Percentiles rank a stretch among this genome's conserved stretches.
These are phyloP conservation scores for Coemansia sp. DNA, from an alignment of 192 early-diverging fungal genomes.

Conservation along the genomic window DNA sequence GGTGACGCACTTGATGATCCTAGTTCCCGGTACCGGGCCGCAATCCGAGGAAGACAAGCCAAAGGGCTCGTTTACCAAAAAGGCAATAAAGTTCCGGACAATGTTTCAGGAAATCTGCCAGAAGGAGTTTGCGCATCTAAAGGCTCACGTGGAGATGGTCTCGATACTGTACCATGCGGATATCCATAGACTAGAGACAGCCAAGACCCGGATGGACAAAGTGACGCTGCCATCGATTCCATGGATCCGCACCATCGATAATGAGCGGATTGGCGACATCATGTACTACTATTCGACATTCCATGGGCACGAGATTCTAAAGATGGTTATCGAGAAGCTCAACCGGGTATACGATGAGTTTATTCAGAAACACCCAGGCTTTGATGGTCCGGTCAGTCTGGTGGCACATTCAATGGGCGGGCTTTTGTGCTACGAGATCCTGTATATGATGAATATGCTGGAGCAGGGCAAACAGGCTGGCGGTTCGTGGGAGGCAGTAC, in stretches of 20 bases:
- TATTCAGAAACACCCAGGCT: conserved; percentile 56
- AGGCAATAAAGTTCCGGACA: conserved; percentile 26
- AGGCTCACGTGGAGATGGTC: conserved; percentile 34
- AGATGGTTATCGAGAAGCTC: conserved; percentile 55
- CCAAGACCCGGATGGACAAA: conserved; percentile 42
- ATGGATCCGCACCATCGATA: conserved; percentile 51
- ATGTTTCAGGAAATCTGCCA: conserved; percentile 21
- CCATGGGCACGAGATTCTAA: conserved; percentile 55
- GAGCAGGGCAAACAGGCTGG: conserved; percentile 1
- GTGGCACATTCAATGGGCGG: conserved; percentile 71
- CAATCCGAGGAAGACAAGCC: conserved; percentile 43
- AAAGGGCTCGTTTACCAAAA: conserved; percentile 39
- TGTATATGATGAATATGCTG: conserved; percentile 37
- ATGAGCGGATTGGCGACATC: conserved; percentile 51
- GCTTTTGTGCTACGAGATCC: conserved; percentile 66
- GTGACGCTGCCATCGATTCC: conserved; percentile 52
- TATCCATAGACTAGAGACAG: conserved; percentile 27
- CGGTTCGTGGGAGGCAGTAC: conserved; percentile 13
- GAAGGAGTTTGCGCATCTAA: conserved; percentile 21
- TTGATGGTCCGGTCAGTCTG: conserved; percentile 60
- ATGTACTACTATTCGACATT: conserved; percentile 47
- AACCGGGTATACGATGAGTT: conserved; percentile 60
- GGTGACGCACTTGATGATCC: conserved; percentile 39
- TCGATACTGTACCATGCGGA: conserved; percentile 38
- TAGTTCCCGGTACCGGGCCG: conserved; percentile 52